Conservation (phyloP, 2,329 filamentous ascomycete species). For the Sporothrix sp. region DNA sequence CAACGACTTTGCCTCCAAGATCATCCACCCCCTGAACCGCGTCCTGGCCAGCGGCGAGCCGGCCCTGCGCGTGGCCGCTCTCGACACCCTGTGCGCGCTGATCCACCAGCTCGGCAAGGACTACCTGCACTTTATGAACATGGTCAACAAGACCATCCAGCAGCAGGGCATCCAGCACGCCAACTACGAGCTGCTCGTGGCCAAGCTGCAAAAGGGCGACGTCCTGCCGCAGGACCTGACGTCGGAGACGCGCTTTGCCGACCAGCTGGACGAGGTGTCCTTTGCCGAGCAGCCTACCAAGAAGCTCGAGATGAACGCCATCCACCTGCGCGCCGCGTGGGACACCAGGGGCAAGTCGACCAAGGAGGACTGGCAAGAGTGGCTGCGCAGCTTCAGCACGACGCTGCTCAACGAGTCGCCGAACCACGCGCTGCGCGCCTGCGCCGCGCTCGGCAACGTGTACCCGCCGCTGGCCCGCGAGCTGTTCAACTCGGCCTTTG, state of each 20-base stretch:
- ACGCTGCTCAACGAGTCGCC: slow-evolving; percentile 91
- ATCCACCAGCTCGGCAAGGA: slow-evolving; percentile 95
- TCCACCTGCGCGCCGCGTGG: slow-evolving; percentile 95
- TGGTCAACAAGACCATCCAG: slow-evolving; percentile 78
- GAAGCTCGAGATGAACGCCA: slow-evolving; percentile 94
- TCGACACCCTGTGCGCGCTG: slow-evolving; percentile 89
- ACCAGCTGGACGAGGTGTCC: slow-evolving; percentile 68
- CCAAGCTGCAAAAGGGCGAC: slow-evolving; percentile 89
- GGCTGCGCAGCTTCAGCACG: slow-evolving; percentile 93
- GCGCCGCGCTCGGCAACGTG: slow-evolving; percentile 79
- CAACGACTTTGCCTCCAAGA: slow-evolving; percentile 91
- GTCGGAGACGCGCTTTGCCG: slow-evolving; percentile 69
- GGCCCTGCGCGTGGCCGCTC: slow-evolving; percentile 64
- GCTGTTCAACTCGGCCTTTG: slow-evolving; percentile 97
- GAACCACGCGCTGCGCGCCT: slow-evolving; percentile 87
- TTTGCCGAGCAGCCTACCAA: slow-evolving; percentile 73
- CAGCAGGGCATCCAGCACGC: slow-evolving; percentile 74
- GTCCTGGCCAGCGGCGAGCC: slow-evolving; percentile 67
- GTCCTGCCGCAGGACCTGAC: slow-evolving; percentile 90
- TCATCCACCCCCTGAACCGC: slow-evolving; percentile 85
- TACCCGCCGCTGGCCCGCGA: slow-evolving; percentile 87
- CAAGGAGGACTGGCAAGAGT: slow-evolving; percentile 98
- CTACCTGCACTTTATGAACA: slow-evolving; percentile 87
- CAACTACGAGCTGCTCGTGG: slow-evolving; percentile 86
- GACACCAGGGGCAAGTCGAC: slow-evolving; percentile 95